Base-by-base conservation (phyloP, 345 rosid genomes). In the Euphorbia lathyris region DNA sequence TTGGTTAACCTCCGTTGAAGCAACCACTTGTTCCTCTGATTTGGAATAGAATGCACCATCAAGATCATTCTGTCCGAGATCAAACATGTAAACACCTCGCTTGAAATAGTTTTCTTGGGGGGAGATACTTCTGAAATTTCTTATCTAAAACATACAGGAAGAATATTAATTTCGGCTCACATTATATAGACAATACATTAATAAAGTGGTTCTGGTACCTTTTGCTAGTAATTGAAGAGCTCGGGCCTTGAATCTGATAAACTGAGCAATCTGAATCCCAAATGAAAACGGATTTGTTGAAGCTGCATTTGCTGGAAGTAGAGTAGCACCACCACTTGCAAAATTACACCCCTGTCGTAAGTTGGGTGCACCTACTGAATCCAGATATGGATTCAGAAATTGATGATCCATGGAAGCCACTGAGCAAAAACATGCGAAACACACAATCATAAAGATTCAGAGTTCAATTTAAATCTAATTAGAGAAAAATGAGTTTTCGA, bases 11-110 rank as follows among this genome's bases (percentile, higher is more conserved):
- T 82, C 70, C 40, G 78, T 67, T 2, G 32, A 73, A 25, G 77
- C 68, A 9, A 74, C 22, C 13, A 83, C 81, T 75, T 81, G 74
- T 19, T 69, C 82, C 58, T 79, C 79, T 0, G 86, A 72, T 73
- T 56, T 76, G 9, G 71, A 74, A 23, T 55, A 27, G 65, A 85
- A 82, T 62, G 75, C 82, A 2, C 58, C 69, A 6, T 77, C 81
- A 16, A 85, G 77, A 78, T 84, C 89, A 65, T 85, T 85, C 69
- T 85, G 88, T 38, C 88, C 86, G 8, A 74, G 7, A 55, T 87
- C 89, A 34, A 87, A 70, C 76, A 74, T 79, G 68, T 80, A 87
- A 50, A 82, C 71, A 3, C 81, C 82, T 11, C 63, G 63, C 70
- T 56, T 60, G 76, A 84, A 84, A 63, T 72, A 34, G 36, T 76